Conservation (phyloP, 805 yeast species). For the Dipodascus albidus region DNA sequence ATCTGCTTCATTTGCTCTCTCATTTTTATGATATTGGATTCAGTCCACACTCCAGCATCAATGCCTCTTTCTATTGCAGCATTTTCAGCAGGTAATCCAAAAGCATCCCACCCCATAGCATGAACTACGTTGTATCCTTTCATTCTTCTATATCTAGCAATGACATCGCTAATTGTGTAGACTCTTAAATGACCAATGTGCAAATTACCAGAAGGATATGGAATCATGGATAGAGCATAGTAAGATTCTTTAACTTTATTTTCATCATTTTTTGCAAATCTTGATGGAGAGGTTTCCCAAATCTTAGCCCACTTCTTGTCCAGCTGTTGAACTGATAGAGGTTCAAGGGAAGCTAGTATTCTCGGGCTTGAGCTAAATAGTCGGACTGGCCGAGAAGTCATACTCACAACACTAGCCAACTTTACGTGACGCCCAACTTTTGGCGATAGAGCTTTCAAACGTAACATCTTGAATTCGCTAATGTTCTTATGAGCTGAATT, state of each 20-base stretch:
- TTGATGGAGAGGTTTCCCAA: constrained; percentile 17
- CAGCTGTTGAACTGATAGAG: constrained; percentile 8
- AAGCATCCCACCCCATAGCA: constrained; percentile 99
- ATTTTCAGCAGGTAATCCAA: constrained; percentile 96
- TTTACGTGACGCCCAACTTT: background rate
- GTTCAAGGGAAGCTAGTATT: background rate
- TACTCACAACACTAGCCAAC: background rate
- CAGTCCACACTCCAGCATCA: constrained; percentile 79
- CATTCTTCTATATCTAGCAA: constrained; percentile 68
- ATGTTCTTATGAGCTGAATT: too few relatives aligned
- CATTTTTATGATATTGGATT: constrained; percentile 71
- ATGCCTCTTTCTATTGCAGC: constrained; percentile 85
- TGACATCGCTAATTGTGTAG: constrained; percentile 77
- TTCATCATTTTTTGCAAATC: constrained; percentile 5
- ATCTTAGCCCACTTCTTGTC: constrained; percentile 23
- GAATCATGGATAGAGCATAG: constrained; percentile 81
- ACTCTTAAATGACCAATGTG: constrained; percentile 95
- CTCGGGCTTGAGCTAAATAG: background rate
- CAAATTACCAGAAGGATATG: constrained; percentile 87
- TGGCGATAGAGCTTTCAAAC: background rate
- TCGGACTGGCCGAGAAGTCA: background rate
- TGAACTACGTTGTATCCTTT: constrained; percentile 73
- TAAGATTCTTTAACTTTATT: constrained; percentile 20
- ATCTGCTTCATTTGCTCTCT: constrained; percentile 65
- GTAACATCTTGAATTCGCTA: background rate